A percentile compares a stretch with the other conserved stretches of the same genome.
Conservation (phyloP, 768 basidiomycete genomes). For the Amanita fuliginea region DNA sequence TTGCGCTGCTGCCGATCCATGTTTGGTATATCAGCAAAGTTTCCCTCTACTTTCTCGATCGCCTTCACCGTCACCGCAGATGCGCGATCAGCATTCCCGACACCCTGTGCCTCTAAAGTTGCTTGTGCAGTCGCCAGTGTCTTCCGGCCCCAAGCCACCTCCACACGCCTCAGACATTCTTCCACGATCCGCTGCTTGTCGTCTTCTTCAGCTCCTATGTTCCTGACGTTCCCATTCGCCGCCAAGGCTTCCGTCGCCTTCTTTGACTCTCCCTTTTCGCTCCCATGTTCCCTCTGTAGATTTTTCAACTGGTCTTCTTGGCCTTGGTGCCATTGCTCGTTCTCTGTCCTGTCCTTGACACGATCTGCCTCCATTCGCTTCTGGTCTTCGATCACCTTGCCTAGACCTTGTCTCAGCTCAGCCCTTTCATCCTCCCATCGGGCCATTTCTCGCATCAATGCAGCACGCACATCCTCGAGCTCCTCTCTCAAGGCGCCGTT, state of each 20-base stretch:
- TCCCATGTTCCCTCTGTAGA: slow-evolving; percentile 4
- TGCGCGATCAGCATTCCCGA: background rate
- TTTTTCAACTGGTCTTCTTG: slow-evolving; percentile 7
- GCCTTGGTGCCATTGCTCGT: background rate
- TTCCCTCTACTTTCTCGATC: too few species aligned
- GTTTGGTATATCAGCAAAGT: too few species aligned
- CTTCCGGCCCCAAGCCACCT: background rate
- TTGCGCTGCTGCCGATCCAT: too few species aligned
- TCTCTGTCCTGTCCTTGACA: too few species aligned
- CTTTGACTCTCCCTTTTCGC: slow-evolving; percentile 8
- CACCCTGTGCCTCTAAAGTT: too few species aligned
- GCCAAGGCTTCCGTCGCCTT: slow-evolving; percentile 7
- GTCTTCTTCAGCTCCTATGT: slow-evolving; percentile 1
- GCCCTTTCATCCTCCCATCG: background rate
- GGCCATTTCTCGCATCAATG: background rate
- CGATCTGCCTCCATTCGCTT: background rate
- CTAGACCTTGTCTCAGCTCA: background rate
- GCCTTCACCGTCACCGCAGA: too few species aligned
- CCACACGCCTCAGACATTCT: too few species aligned
- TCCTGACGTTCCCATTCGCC: slow-evolving; percentile 2
- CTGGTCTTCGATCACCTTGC: background rate
- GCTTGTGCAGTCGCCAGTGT: background rate
- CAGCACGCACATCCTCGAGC: background rate
- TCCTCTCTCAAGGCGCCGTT: background rate
- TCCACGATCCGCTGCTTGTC: background rate